A percentile compares a stretch with the other conserved stretches of the same genome.
Conservation (phyloP, 2,329 filamentous ascomycete genomes). For the Cadophora sp. region DNA sequence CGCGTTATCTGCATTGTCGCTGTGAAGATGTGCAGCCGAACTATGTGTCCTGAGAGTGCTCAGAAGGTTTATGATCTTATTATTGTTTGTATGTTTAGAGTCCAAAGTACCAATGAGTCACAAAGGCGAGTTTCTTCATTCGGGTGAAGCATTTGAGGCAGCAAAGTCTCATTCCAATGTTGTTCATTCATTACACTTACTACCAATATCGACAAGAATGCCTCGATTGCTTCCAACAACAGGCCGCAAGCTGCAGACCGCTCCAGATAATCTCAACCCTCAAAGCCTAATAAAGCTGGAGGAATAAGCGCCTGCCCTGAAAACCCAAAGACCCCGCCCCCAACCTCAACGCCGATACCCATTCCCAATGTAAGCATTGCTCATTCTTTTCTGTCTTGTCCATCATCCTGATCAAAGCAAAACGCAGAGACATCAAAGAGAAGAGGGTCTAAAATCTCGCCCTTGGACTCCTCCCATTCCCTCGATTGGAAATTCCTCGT, state of each 20-base stretch:
- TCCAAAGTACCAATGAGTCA: not conserved
- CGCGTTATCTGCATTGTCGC: not conserved
- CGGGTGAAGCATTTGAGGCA: not conserved
- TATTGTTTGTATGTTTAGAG: not conserved
- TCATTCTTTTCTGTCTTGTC: slow-evolving; percentile 27
- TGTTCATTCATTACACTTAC: not conserved
- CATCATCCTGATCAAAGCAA: slow-evolving; percentile 42
- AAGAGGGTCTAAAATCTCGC: slow-evolving; percentile 40
- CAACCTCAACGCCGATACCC: slow-evolving; percentile 25
- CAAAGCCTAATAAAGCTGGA: slow-evolving; percentile 9
- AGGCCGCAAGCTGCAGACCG: not conserved
- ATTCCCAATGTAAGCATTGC: not conserved
- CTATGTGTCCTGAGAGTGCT: not conserved
- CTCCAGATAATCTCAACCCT: slow-evolving; percentile 9
- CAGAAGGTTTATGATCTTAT: not conserved
- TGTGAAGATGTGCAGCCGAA: not conserved
- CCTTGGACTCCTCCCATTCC: slow-evolving; percentile 36
- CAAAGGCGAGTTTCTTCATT: not conserved
- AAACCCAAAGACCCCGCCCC: slow-evolving; percentile 15
- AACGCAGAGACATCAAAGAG: slow-evolving; percentile 44
- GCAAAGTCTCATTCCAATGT: not conserved
- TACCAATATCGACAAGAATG: slow-evolving; percentile 21
- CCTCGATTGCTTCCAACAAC: not conserved
- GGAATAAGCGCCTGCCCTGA: slow-evolving; percentile 7
- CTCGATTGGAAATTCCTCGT: slow-evolving; percentile 29